phyloP scores from a whole-genome alignment of 768 basidiomycete species.

The Termitomyces sp. region DNA sequence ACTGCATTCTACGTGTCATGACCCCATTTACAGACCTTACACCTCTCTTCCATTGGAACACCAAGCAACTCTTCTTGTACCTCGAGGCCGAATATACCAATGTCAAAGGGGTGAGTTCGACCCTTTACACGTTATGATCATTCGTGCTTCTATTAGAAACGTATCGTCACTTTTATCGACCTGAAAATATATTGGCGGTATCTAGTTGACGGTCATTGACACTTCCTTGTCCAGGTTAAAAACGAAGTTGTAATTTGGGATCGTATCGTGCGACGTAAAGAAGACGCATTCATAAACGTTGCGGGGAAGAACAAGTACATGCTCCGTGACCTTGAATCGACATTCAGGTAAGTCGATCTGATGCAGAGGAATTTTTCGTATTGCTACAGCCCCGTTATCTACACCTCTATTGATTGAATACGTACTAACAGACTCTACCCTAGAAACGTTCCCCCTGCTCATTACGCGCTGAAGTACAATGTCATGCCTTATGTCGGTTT shows the following conservation, averaged over 20 bases:
- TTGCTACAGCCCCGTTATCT: not conserved
- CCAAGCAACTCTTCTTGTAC: slow-evolving; percentile 91
- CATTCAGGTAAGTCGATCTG: slow-evolving; percentile 63
- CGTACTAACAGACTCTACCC: slow-evolving; percentile 1
- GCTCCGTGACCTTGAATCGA: slow-evolving; percentile 68
- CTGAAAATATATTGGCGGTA: not conserved
- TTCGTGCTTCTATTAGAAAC: not conserved
- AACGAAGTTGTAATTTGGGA: slow-evolving; percentile 92
- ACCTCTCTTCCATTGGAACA: slow-evolving; percentile 92
- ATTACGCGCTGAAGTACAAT: slow-evolving; percentile 82
- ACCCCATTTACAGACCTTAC: slow-evolving; percentile 60
- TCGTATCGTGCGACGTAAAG: slow-evolving; percentile 78
- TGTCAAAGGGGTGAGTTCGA: slow-evolving; percentile 57
- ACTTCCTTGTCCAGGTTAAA: slow-evolving; percentile 39
- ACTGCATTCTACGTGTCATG: not conserved
- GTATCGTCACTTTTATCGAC: not conserved
- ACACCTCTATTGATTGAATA: not conserved
- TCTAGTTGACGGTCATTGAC: not conserved
- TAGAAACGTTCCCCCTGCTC: slow-evolving; percentile 62
- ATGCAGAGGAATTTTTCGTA: not conserved
- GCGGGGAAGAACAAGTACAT: slow-evolving; percentile 78
- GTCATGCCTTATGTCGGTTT: slow-evolving; percentile 87
- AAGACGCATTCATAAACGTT: slow-evolving; percentile 67
- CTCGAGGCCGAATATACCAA: slow-evolving; percentile 82
- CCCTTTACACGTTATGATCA: not conserved